Evolutionary conservation across 306 rosid genomes (phyloP).

Genomic region (Cicer chorassanicum): DNA sequence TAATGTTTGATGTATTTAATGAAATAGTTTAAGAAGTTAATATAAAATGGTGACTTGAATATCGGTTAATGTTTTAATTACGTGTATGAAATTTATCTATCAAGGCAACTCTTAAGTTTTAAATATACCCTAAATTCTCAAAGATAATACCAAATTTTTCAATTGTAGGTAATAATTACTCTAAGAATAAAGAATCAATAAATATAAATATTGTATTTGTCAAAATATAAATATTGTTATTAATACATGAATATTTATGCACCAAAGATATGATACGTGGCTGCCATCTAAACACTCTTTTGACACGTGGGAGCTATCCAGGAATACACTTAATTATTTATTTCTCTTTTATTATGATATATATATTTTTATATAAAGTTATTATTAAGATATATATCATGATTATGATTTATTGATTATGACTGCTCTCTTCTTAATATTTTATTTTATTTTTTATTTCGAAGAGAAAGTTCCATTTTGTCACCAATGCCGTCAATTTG

Average conservation of each 20-base stretch:
- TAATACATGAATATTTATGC: not conserved
- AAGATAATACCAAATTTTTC: too few species aligned
- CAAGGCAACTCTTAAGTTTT: too few species aligned
- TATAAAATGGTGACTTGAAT: too few species aligned
- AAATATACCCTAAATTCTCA: too few species aligned
- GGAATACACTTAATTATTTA: not conserved
- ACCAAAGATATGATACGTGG: not conserved
- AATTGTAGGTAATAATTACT: too few species aligned
- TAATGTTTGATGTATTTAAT: rapidly evolving
- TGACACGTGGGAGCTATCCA: constrained; percentile 1
- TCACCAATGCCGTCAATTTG: constrained; percentile 36
- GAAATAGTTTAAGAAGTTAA: too few species aligned
- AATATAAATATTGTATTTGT: too few species aligned
- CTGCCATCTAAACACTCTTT: not conserved
- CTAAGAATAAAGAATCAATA: too few species aligned
- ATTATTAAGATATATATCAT: too few species aligned
- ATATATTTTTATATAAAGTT: too few species aligned
- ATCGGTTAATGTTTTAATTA: too few species aligned
- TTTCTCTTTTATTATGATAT: not conserved
- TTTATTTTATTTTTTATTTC: not conserved
- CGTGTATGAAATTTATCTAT: too few species aligned
- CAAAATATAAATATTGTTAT: not conserved
- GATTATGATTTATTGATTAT: not conserved
- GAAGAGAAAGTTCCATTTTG: constrained; percentile 35
- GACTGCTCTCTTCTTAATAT: constrained; percentile 2